A percentile compares a stretch with the other conserved stretches of the same genome.
These are phyloP conservation scores for Coemansia interrupta DNA, from an alignment of 192 early-diverging fungal species.

Conservation along the genomic window DNA sequence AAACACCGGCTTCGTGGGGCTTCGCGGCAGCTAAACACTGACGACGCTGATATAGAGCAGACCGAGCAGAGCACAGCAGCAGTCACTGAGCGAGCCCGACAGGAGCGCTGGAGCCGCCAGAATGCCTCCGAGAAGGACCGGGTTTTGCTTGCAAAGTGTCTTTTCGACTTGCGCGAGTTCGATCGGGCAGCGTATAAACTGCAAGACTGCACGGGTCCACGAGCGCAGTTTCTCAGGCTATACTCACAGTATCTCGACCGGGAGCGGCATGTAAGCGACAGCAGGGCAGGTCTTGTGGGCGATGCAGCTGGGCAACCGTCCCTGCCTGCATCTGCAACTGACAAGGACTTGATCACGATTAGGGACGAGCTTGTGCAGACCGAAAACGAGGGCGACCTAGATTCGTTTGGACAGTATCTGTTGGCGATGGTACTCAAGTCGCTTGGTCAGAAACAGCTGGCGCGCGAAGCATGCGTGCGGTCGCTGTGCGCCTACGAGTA, in stretches of 20 bases:
- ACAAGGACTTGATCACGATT: slow-evolving; percentile 28
- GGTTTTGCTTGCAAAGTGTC: slow-evolving; percentile 63
- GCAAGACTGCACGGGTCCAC: slow-evolving; percentile 47
- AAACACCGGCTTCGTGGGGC: slow-evolving; percentile 22
- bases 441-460: slow-evolving; percentile 37
- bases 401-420: slow-evolving; percentile 43
- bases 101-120: slow-evolving; percentile 11
- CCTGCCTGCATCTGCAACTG: not conserved
- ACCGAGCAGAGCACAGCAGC: not conserved
- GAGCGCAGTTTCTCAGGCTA: slow-evolving; percentile 69
- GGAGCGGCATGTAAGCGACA: slow-evolving; percentile 19
- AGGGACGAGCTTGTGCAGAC: slow-evolving; percentile 30
- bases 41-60: not conserved
- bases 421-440: slow-evolving; percentile 25
- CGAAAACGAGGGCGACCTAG: slow-evolving; percentile 16
- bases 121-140: slow-evolving; percentile 28
- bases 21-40: slow-evolving; percentile 1
- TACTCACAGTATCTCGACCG: slow-evolving; percentile 75
- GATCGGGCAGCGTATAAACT: slow-evolving; percentile 60
- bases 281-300: not conserved
- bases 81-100: slow-evolving; percentile 3
- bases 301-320: no score
- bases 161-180: slow-evolving; percentile 71
- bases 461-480: slow-evolving; percentile 57
- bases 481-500: slow-evolving; percentile 71